phyloP scores from a whole-genome alignment of 2,329 filamentous ascomycete species.

The Penicillium sp. region DNA sequence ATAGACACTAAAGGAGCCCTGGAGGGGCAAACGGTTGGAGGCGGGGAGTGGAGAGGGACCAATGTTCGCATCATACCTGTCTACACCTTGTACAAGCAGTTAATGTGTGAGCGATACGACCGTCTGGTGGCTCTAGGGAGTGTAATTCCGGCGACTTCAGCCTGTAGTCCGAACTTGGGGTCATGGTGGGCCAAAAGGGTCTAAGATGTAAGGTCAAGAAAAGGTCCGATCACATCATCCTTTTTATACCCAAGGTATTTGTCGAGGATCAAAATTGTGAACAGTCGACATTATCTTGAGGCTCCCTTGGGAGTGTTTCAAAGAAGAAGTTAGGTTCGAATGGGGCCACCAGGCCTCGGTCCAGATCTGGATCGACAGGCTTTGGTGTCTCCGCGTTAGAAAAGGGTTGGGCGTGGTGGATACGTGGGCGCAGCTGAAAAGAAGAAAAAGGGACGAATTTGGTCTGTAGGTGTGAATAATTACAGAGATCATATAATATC shows the following conservation, averaged over 20 bases:
- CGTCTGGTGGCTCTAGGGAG: constrained; percentile 31
- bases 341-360: constrained; percentile 14
- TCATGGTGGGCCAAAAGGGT: constrained; percentile 18
- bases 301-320: constrained; percentile 3
- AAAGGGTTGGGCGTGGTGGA: constrained; percentile 4
- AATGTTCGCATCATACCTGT: constrained; percentile 40
- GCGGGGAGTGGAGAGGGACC: constrained; percentile 3
- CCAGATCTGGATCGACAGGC: constrained; percentile 24
- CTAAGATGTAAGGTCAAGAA: constrained; percentile 6
- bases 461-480: too few relatives aligned
- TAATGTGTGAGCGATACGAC: constrained; percentile 47
- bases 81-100: constrained; percentile 51
- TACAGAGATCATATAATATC: too few relatives aligned
- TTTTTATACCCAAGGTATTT: constrained; percentile 10
- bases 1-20: background rate
- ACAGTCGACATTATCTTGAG: constrained; percentile 21
- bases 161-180: constrained; percentile 21
- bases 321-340: background rate
- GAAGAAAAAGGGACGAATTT: background rate
- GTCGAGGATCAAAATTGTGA: constrained; percentile 7
- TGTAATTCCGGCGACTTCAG: constrained; percentile 26
- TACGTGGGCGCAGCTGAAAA: constrained; percentile 9
- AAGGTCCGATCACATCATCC: constrained; percentile 16
- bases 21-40: background rate
- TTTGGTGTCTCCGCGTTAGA: constrained; percentile 11